Evolutionary conservation across 495 filamentous ascomycete genomes (phyloP), one percentile per base, ranked within the genome.

Genomic region (Oidiodendron maius): DNA sequence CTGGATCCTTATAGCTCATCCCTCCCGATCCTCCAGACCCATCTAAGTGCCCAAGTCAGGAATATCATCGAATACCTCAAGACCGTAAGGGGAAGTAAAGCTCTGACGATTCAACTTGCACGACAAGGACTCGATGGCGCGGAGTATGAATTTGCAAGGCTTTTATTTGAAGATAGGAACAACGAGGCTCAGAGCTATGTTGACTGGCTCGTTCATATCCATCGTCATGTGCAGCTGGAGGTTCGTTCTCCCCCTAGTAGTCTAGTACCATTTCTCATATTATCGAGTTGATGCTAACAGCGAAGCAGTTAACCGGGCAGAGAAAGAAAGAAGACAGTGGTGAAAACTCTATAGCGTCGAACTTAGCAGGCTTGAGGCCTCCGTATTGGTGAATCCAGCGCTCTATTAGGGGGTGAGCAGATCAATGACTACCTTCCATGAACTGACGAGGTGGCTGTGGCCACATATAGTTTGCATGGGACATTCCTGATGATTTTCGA

Each of bases 141-240:
- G 1, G 93, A 99, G 67, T 96, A 87, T 54, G 93, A 99, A 66
- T 99, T 96, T 69, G 93, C 94, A 34, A 71, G 89, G 35, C 68
- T 90, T 63, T 66, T 99, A 55, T 79, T 95, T 42, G 93, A 99
- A 69, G 93, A 99, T 62, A 77, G 93, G 53, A 97, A 97, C 65
- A 95, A 94, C 54, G 93, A 99, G 67, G 93, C 93, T 25, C 88
- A 91, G 65, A 91, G 85, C 56, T 97, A 99, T 68, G 93, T 97
- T 15, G 93, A 99, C 68, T 99, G 93, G 93, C 67, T 99, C 64
- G 93, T 99, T 45, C 89, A 95, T 67, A 71, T 96, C 41, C 93
- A 99, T 62, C 83, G 90, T 56, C 83, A 85, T 59, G 87, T 97
- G 51, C 90, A 94, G 63, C 67, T 96, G 48, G 91, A 96, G 76